Conservation (phyloP, 1,284 basidiomycete species). For the Heliocybe sulcata region DNA sequence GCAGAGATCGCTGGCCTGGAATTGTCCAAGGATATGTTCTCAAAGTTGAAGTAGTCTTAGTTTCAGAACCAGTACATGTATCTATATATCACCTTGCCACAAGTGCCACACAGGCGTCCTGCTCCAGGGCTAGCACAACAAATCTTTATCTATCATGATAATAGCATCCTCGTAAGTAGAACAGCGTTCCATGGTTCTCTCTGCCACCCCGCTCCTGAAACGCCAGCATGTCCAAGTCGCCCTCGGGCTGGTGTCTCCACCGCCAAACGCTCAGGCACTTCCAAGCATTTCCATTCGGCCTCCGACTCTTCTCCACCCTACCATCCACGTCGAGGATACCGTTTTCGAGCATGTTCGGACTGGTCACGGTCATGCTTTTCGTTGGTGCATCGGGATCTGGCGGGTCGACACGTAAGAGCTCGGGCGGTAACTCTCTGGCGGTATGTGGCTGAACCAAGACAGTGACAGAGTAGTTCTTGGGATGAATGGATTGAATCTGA, state of each 20-base stretch:
- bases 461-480: slow-evolving; percentile 30
- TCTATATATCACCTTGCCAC: background rate
- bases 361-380: slow-evolving; percentile 30
- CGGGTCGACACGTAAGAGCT: slow-evolving; percentile 26
- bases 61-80: background rate
- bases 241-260: slow-evolving; percentile 23
- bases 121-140: too few relatives aligned
- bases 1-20: slow-evolving; percentile 57
- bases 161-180: slow-evolving; percentile 40
- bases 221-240: slow-evolving; percentile 18
- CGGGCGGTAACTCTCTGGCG: slow-evolving; percentile 25
- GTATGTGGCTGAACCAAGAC: slow-evolving; percentile 33
- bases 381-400: slow-evolving; percentile 20
- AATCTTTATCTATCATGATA: slow-evolving; percentile 30
- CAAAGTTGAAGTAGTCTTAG: slow-evolving; percentile 17
- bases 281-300: slow-evolving; percentile 44
- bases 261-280: slow-evolving; percentile 45
- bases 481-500: slow-evolving; percentile 38
- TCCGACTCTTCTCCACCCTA: slow-evolving; percentile 28
- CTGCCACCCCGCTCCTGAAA: slow-evolving; percentile 33
- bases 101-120: too few relatives aligned
- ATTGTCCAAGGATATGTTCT: slow-evolving; percentile 55
- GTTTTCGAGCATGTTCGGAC: slow-evolving; percentile 41
- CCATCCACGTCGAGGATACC: slow-evolving; percentile 43
- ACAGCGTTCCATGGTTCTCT: slow-evolving; percentile 42